Evolutionary conservation across 225 moss, liverwort and hornwort genomes (phyloP).

Genomic region (Anthoceros angustus): DNA sequence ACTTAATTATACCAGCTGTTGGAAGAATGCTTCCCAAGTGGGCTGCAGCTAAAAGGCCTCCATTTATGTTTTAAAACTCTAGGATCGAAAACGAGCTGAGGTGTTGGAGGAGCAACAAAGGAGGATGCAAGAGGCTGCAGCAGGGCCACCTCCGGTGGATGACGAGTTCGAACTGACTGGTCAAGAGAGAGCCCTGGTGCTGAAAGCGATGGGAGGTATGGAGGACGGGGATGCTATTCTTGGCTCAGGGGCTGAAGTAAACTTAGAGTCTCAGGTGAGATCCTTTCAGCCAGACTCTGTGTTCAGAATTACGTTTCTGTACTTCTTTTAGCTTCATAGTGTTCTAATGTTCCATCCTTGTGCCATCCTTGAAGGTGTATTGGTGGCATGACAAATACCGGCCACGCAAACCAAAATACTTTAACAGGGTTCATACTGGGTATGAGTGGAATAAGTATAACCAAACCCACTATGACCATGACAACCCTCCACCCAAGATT

Average conservation of each 20-base stretch:
- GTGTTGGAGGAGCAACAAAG: constrained; percentile 86
- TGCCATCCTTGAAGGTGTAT: constrained; percentile 32
- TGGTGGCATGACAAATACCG: constrained; percentile 99
- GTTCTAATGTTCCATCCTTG: background rate
- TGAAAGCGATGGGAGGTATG: constrained; percentile 87
- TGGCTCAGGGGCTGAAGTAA: constrained; percentile 74
- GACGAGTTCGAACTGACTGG: constrained; percentile 57
- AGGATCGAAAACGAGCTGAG: constrained; percentile 64
- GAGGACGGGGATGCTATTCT: constrained; percentile 89
- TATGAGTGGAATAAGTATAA: constrained; percentile 99
- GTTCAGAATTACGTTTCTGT: too few species aligned
- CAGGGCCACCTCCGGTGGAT: constrained; percentile 34
- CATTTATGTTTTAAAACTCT: too few species aligned
- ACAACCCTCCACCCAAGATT: constrained; percentile 88
- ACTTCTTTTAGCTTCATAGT: background rate
- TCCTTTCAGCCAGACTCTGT: background rate
- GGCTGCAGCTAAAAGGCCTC: background rate
- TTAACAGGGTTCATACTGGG: constrained; percentile 85
- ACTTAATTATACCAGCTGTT: background rate
- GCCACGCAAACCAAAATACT: constrained; percentile 85
- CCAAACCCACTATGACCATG: constrained; percentile 87
- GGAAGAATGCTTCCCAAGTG: too few species aligned
- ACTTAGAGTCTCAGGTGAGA: constrained; percentile 61
- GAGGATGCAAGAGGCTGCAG: constrained; percentile 60
- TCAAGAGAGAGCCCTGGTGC: constrained; percentile 59